Evolutionary conservation across 2,329 filamentous ascomycete species (phyloP), one percentile per base, ranked within the genome.

Genomic region (Dendryphion nanum): DNA sequence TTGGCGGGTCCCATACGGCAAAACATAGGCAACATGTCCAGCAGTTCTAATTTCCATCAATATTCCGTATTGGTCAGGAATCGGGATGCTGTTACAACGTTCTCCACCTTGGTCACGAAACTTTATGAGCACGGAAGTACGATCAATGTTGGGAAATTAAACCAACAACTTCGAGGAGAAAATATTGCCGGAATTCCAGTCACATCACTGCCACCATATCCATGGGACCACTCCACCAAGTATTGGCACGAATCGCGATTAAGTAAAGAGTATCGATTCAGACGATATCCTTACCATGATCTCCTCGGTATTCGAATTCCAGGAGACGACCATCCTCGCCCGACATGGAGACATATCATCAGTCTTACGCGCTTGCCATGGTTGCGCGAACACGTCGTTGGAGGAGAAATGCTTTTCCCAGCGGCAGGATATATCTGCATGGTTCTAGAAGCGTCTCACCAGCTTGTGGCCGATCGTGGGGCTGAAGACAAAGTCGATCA

Each of bases 211-310:
- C 60, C 62, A 3, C 44, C 45, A 6, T 66, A 65, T 34, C 50
- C 53, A 4, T 66, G 60, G 58, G 57, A 64, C 38, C 58, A 65
- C 37, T 38, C 47, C n/a, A 48, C 41, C 8, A 32, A 38, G 5
- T 54, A 51, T 39, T 64, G 57, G 53, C 34, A 45, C 15, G 42
- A 45, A 28, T 33, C 38, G 6, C 35, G 39, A 6, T 6, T 39
- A 2, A 41, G 35, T 16, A 15, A 18, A n/a, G 21, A 24, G 14
- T 28, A 28, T 17, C 36, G 44, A 6, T 14, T 18, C 16, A 20
- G 40, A 3, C 20, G 21, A 19, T 6, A 33, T 16, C 36, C 33
- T 12, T 30, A 24, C 8, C 41, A 50, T 18, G 41, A 45, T 10
- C 28, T 42, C 12, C 41, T 50, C 1, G 47, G 47, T 4, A 13